phyloP scores from a whole-genome alignment of 768 basidiomycete species.

The Aureoboletus auriporus region DNA sequence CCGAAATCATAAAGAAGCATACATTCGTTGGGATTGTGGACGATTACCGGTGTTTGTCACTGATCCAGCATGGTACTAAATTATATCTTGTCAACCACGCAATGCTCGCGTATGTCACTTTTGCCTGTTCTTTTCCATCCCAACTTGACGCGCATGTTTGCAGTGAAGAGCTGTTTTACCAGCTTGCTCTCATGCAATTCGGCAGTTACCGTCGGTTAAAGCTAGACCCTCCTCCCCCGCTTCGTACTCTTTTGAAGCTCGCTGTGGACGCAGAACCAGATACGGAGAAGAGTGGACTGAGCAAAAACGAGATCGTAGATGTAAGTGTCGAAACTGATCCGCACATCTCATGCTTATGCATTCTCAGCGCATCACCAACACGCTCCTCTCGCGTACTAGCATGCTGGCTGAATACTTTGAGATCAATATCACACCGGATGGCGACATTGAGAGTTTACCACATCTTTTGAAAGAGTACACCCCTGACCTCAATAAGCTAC shows the following conservation, averaged over 20 bases:
- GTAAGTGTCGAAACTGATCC: slow-evolving; percentile 38
- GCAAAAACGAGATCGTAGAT: slow-evolving; percentile 62
- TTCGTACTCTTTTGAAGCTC: slow-evolving; percentile 68
- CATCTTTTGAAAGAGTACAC: slow-evolving; percentile 82
- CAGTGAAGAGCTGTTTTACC: slow-evolving; percentile 95
- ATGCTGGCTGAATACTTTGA: slow-evolving; percentile 96
- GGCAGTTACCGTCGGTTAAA: slow-evolving; percentile 73
- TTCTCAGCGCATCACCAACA: slow-evolving; percentile 58
- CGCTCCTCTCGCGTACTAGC: slow-evolving; percentile 56
- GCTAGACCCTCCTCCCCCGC: slow-evolving; percentile 76
- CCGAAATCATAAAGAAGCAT: slow-evolving; percentile 81
- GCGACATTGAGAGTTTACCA: slow-evolving; percentile 73
- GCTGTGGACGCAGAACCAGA: slow-evolving; percentile 70
- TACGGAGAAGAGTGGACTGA: slow-evolving; percentile 45
- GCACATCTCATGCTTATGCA: not conserved
- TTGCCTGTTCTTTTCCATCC: not conserved
- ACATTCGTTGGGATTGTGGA: slow-evolving; percentile 93
- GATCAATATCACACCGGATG: slow-evolving; percentile 61
- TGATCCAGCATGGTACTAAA: slow-evolving; percentile 85
- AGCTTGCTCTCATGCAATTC: slow-evolving; percentile 88
- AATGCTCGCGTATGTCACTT: slow-evolving; percentile 64
- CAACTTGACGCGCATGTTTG: not conserved
- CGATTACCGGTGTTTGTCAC: slow-evolving; percentile 61
- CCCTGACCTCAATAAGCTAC: slow-evolving; percentile 88
- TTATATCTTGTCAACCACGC: slow-evolving; percentile 88